Conservation (phyloP, 2,329 filamentous ascomycete species). For the Cercospora sp. region DNA sequence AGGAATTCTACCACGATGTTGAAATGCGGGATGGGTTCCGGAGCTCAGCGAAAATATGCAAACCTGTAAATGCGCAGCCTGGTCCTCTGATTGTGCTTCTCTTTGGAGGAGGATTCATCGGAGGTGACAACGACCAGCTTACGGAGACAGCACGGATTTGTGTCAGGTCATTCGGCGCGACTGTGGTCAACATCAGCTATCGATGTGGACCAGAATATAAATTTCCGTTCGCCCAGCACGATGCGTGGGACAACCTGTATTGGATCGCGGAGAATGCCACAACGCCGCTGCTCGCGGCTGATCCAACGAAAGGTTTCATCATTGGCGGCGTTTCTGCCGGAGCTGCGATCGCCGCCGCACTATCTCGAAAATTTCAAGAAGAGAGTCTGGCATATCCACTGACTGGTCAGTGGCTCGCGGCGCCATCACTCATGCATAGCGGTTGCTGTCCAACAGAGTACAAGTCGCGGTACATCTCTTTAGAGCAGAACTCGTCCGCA, state of each 20-base stretch:
- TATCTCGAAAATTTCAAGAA: conserved; percentile 45
- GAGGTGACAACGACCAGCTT: conserved; percentile 31
- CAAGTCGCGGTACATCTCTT: conserved; percentile 42
- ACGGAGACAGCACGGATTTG: conserved; percentile 32
- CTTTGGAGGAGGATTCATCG: conserved; percentile 35
- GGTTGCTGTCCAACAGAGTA: conserved; percentile 44
- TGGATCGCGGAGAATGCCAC: conserved; percentile 47
- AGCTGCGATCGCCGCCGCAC: conserved; percentile 43
- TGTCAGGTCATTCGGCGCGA: conserved; percentile 39
- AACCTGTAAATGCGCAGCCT: conserved; percentile 25
- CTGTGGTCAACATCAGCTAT: conserved; percentile 48
- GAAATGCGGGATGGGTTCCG: conserved; percentile 38
- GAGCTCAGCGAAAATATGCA: conserved; percentile 40
- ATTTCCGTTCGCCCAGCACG: conserved; percentile 48
- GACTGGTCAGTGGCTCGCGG: conserved; percentile 50
- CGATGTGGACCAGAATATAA: conserved; percentile 50
- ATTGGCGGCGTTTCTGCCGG: conserved; percentile 53
- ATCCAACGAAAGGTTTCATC: conserved; percentile 50
- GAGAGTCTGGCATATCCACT: conserved; percentile 46
- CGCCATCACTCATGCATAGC: conserved; percentile 41
- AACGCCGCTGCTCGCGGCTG: conserved; percentile 39
- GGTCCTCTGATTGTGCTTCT: conserved; percentile 33
- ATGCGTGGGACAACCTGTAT: conserved; percentile 49
- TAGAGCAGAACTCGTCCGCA: conserved; percentile 46
- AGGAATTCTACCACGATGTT: conserved; percentile 42